Percentiles rank a stretch among this genome's conserved stretches.
These are phyloP conservation scores for Eutypa lata DNA, from an alignment of 2,329 filamentous ascomycete genomes.

Conservation along the genomic window DNA sequence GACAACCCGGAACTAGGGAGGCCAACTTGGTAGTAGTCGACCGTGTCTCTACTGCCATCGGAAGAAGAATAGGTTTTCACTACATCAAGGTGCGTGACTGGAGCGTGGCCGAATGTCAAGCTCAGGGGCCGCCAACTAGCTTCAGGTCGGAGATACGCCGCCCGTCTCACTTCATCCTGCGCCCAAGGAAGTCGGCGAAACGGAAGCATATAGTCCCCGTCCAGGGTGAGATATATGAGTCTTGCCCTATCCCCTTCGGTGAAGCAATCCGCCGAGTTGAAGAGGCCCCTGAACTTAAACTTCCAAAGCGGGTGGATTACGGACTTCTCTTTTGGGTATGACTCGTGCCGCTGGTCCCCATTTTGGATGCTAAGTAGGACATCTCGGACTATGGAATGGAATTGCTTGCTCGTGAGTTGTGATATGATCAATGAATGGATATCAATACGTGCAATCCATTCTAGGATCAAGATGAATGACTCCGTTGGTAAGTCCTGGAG, in stretches of 20 bases:
- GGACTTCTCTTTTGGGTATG: background rate
- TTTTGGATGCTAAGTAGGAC: constrained; percentile 7
- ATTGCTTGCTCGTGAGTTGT: constrained; percentile 11
- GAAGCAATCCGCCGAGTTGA: constrained; percentile 16
- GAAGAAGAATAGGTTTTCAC: constrained; percentile 13
- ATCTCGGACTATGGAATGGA: constrained; percentile 7
- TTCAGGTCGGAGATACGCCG: constrained; percentile 12
- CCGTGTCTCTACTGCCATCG: constrained; percentile 5
- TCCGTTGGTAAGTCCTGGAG: constrained; percentile 14
- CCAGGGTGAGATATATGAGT: constrained; percentile 10
- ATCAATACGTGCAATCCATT: constrained; percentile 8
- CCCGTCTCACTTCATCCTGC: constrained; percentile 1
- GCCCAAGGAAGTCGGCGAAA: constrained; percentile 20
- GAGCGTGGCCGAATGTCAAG: constrained; percentile 13
- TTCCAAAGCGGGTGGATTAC: constrained; percentile 13
- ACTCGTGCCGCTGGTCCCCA: background rate
- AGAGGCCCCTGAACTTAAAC: constrained; percentile 12
- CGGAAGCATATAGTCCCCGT: constrained; percentile 16
- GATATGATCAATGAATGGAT: constrained; percentile 12
- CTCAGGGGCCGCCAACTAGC: constrained; percentile 20
- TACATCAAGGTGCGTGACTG: constrained; percentile 19
- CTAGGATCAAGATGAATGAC: constrained; percentile 13
- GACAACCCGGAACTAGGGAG: constrained; percentile 15
- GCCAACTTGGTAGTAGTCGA: constrained; percentile 19
- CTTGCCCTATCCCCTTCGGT: constrained; percentile 7